phyloP scores from a whole-genome alignment of 2,329 filamentous ascomycete species.

The Nigrograna mackinnonii region DNA sequence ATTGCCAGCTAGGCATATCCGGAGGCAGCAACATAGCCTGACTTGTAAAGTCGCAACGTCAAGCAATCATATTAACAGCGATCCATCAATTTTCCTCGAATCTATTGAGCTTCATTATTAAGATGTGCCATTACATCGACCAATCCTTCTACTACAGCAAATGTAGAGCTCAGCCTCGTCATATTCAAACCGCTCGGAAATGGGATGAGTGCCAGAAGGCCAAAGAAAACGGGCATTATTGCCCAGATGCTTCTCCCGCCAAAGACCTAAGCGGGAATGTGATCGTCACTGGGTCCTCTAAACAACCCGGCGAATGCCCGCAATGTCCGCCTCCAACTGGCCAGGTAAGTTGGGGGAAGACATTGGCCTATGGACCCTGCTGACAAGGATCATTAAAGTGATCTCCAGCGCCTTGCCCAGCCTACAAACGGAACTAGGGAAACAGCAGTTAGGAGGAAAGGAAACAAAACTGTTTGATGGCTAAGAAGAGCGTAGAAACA shows the following conservation, averaged over 20 bases:
- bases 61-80: no score
- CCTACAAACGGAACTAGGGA: slow-evolving; percentile 8
- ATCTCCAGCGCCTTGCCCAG: slow-evolving; percentile 11
- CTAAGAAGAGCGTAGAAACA: slow-evolving; percentile 4
- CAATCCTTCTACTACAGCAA: slow-evolving; percentile 9
- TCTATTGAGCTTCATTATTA: no score
- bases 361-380: slow-evolving; percentile 2
- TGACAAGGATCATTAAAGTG: slow-evolving; percentile 5
- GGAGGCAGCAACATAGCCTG: no score
- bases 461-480: slow-evolving; percentile 7
- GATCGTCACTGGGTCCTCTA: slow-evolving; percentile 2
- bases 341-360: slow-evolving; percentile 5
- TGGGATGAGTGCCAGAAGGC: slow-evolving; percentile 9
- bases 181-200: slow-evolving; percentile 3
- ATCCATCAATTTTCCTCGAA: no score
- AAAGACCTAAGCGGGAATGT: slow-evolving; percentile 6
- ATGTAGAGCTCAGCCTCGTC: slow-evolving; percentile 9
- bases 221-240: slow-evolving; percentile 9
- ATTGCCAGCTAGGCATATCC: no score
- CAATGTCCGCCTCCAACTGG: slow-evolving; percentile 4
- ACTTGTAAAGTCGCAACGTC: no score
- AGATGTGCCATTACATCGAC: no score
- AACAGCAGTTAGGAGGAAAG: slow-evolving; percentile 10
- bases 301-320: slow-evolving; percentile 1
- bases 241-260: slow-evolving; percentile 6